Conservation (phyloP, 805 yeast genomes). For the Torulaspora franciscae region DNA sequence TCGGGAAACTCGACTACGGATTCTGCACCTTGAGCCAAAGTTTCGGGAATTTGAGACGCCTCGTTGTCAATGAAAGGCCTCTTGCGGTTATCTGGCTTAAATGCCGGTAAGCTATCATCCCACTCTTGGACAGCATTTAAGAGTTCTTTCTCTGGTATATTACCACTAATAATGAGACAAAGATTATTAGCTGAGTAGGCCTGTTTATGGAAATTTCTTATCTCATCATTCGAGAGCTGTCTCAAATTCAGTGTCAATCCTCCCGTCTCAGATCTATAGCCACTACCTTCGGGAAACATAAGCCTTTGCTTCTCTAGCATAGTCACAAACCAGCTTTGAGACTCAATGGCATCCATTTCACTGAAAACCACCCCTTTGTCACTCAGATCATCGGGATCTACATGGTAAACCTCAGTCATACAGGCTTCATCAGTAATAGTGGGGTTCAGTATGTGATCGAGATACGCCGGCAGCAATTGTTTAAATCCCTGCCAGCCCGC, state of each 20-base stretch:
- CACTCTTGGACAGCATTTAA: constrained; percentile 54
- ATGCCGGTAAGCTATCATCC: constrained; percentile 50
- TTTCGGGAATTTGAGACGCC: constrained; percentile 43
- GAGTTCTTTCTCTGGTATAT: constrained; percentile 72
- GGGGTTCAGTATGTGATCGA: constrained; percentile 83
- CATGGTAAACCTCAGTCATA: constrained; percentile 88
- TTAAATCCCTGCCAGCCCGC: constrained; percentile 97
- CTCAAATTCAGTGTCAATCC: constrained; percentile 79
- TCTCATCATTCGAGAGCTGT: constrained; percentile 63
- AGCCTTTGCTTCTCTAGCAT: constrained; percentile 56
- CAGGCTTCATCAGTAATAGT: constrained; percentile 87
- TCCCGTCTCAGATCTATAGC: constrained; percentile 92
- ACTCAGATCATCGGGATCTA: constrained; percentile 74
- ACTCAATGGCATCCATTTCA: constrained; percentile 93
- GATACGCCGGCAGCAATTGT: constrained; percentile 75
- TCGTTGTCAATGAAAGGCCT: constrained; percentile 77
- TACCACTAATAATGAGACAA: constrained; percentile 79
- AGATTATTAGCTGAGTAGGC: constrained; percentile 80
- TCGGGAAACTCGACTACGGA: constrained; percentile 78
- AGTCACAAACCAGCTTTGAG: constrained; percentile 64
- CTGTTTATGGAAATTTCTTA: constrained; percentile 65
- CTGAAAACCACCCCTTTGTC: constrained; percentile 96
- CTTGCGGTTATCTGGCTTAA: constrained; percentile 33
- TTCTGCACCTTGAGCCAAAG: constrained; percentile 40
- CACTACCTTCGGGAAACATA: constrained; percentile 55